Evolutionary conservation across 2,329 filamentous ascomycete genomes (phyloP).

Genomic region (Fusarium chlamydosporum): DNA sequence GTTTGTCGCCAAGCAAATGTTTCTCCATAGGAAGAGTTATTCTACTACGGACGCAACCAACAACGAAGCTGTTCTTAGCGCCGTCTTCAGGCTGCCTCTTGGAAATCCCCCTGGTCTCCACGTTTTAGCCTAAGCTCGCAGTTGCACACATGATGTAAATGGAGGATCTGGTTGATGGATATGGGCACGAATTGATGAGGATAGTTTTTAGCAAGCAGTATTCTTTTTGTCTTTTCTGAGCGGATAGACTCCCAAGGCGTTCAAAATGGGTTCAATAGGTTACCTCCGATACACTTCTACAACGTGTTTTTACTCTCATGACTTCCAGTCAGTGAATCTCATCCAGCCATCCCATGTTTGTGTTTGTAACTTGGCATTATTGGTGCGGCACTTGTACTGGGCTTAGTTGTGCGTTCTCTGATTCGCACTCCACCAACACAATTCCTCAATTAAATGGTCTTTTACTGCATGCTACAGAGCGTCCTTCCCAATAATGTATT

Average conservation of each 20-base stretch:
- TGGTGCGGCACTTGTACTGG: background rate
- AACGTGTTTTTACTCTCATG: background rate
- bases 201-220: conserved; percentile 9
- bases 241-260: conserved; percentile 12
- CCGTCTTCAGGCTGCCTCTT: background rate
- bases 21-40: background rate
- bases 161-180: background rate
- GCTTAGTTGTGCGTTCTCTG: background rate
- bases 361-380: background rate
- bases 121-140: too few species aligned
- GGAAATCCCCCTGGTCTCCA: background rate
- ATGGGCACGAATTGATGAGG: conserved; percentile 33
- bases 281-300: conserved; percentile 15
- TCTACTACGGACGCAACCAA: background rate
- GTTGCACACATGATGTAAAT: background rate
- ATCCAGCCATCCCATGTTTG: background rate
- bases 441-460: background rate
- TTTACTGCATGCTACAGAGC: background rate
- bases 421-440: background rate
- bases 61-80: background rate
- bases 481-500: background rate
- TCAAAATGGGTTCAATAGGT: conserved; percentile 1
- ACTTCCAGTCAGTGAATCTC: background rate
- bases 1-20: background rate
- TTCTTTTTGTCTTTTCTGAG: conserved; percentile 5